Evolutionary conservation across 176 grass and related monocot genomes (phyloP).

Genomic region (Miscanthus lutarioriparius): DNA sequence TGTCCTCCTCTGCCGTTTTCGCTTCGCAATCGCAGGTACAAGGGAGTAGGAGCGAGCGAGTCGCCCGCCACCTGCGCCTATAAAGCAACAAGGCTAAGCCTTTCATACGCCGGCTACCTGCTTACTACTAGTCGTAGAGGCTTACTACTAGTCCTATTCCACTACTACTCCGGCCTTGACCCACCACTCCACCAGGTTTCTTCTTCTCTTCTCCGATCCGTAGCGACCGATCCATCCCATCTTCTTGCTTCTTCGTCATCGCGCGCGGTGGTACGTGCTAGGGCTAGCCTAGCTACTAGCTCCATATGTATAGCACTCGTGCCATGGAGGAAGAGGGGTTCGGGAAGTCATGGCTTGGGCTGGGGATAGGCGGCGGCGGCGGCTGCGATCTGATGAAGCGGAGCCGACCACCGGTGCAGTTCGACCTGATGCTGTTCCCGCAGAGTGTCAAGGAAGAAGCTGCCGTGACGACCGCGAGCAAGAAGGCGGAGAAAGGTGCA

Average conservation of each 20-base stretch:
- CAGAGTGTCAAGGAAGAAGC: slow-evolving; percentile 24
- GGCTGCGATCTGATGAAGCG: not conserved
- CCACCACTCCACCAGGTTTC: not conserved
- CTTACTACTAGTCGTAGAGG: not conserved
- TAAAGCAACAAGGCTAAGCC: slow-evolving; percentile 15
- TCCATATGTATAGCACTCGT: slow-evolving; percentile 11
- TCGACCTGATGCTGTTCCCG: slow-evolving; percentile 43
- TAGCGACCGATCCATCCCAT: too few relatives aligned
- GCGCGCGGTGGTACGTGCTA: too few relatives aligned
- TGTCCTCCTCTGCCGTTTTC: not conserved
- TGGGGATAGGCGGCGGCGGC: slow-evolving; percentile 53
- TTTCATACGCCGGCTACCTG: slow-evolving; percentile 14
- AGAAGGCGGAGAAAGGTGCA: not conserved
- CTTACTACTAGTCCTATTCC: not conserved
- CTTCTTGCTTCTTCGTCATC: not conserved
- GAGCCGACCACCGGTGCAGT: slow-evolving; percentile 6
- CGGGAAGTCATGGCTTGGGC: slow-evolving; percentile 50
- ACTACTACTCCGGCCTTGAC: not conserved
- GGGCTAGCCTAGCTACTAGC: not conserved
- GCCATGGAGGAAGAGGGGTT: slow-evolving; percentile 50
- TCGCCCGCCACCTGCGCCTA: slow-evolving; percentile 10
- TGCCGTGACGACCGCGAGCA: not conserved
- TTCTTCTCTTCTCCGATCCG: not conserved
- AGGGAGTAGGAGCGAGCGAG: not conserved
- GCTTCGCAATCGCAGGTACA: not conserved